These are phyloP conservation scores for Beauveria varroae DNA, from an alignment of 2,329 filamentous ascomycete species.

Conservation along the genomic window DNA sequence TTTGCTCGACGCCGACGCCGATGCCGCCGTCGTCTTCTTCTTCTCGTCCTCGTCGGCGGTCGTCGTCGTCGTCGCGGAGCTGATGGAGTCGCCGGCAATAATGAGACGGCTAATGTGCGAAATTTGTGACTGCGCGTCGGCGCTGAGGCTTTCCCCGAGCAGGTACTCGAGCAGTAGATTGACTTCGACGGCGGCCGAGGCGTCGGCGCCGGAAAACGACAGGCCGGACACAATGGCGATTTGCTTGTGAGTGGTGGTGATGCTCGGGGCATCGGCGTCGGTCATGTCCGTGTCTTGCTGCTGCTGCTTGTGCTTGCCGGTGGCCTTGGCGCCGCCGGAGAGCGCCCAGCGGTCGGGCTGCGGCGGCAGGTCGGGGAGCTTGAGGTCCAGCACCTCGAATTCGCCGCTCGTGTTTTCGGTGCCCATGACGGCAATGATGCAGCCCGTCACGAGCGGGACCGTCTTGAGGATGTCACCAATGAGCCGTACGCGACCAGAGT, in stretches of 20 bases:
- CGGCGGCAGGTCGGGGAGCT: conserved; percentile 75
- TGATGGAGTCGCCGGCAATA: conserved; percentile 88
- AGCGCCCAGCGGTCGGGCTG: conserved; percentile 77
- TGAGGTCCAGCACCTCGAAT: conserved; percentile 85
- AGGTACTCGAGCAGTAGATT: conserved; percentile 80
- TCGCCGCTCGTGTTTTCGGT: conserved; percentile 89
- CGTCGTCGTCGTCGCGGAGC: conserved; percentile 40
- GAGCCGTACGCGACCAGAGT: conserved; percentile 79
- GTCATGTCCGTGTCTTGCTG: conserved; percentile 51
- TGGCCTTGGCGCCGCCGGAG: conserved; percentile 29
- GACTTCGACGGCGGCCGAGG: conserved; percentile 65
- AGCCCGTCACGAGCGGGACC: conserved; percentile 78
- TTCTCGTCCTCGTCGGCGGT: conserved; percentile 29
- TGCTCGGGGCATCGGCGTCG: conserved; percentile 23
- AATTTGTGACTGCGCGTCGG: conserved; percentile 49
- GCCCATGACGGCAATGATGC: conserved; percentile 88
- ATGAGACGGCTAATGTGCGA: conserved; percentile 74
- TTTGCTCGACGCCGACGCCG: conserved; percentile 38
- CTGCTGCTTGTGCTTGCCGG: conserved; percentile 26
- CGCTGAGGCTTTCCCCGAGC: conserved; percentile 68
- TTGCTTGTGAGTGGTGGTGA: conserved; percentile 35
- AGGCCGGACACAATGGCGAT: conserved; percentile 87
- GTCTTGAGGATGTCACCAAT: conserved; percentile 62
- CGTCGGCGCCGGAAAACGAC: conserved; percentile 66
- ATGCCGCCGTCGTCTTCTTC: conserved; percentile 23